Evolutionary conservation across 179 eudicot genomes (phyloP).

Genomic region (Carnegiea gigantea): DNA sequence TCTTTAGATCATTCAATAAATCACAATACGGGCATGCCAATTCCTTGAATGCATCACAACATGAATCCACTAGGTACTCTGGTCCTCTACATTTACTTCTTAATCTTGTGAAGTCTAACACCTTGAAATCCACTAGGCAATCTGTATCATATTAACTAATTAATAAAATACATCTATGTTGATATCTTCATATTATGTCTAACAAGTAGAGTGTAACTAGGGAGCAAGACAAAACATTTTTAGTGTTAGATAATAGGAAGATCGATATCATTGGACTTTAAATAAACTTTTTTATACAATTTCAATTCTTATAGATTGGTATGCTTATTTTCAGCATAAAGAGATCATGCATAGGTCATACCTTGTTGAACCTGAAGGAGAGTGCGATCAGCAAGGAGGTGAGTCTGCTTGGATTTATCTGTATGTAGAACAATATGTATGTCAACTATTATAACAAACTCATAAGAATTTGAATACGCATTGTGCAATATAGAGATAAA

Average conservation of each 20-base stretch:
- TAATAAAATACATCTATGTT: not conserved
- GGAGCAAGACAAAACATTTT: not conserved
- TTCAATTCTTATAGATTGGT: too few relatives aligned
- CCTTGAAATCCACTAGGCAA: not conserved
- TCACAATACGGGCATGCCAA: not conserved
- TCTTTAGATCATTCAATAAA: not conserved
- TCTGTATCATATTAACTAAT: not conserved
- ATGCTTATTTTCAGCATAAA: not conserved
- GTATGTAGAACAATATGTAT: too few relatives aligned
- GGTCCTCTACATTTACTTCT: not conserved
- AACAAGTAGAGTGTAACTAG: not conserved
- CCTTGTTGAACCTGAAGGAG: not conserved
- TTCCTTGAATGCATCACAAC: not conserved
- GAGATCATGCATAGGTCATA: not conserved
- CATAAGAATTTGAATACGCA: not conserved
- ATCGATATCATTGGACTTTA: too few relatives aligned
- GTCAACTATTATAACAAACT: not conserved
- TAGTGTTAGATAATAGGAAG: not conserved
- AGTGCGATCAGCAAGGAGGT: too few relatives aligned
- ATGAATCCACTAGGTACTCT: not conserved
- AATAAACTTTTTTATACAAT: too few relatives aligned
- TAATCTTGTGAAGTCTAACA: not conserved
- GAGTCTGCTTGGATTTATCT: too few relatives aligned
- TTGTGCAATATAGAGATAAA: not conserved
- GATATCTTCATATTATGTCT: not conserved